Conservation (phyloP, 140 eudicot species). For the Anethum foeniculum region DNA sequence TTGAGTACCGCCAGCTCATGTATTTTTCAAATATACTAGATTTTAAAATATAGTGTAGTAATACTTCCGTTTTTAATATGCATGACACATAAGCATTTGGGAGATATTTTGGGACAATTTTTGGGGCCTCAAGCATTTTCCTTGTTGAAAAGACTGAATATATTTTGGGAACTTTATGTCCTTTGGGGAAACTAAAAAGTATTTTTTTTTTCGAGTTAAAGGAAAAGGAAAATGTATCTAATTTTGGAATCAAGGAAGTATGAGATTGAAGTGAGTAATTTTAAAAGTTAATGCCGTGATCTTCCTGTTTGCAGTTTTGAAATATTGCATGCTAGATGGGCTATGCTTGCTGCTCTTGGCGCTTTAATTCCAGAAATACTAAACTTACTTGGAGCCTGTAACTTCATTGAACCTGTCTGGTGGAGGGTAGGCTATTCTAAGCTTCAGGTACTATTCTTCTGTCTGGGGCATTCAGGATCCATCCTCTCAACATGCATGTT, state of each 20-base stretch:
- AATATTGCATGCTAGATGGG: constrained; percentile 95
- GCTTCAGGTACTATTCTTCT: constrained; percentile 54
- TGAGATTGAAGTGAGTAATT: not conserved
- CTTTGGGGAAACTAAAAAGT: not conserved
- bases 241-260: not conserved
- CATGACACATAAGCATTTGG: no score
- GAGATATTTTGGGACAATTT: no score
- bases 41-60: not conserved
- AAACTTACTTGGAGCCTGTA: constrained; percentile 65
- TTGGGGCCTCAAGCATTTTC: no score
- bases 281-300: not conserved
- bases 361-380: constrained; percentile 85
- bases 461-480: not conserved
- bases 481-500: not conserved
- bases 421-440: constrained; percentile 99
- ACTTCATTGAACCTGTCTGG: constrained; percentile 96
- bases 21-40: not conserved
- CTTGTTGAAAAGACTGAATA: not conserved
- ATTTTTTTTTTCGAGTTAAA: not conserved
- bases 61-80: no score
- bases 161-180: not conserved
- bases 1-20: not conserved
- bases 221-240: not conserved
- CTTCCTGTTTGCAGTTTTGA: constrained; percentile 58
- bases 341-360: constrained; percentile 97